Evolutionary conservation across 129 eudicot species (phyloP).

Genomic region (Glebionis coronaria): DNA sequence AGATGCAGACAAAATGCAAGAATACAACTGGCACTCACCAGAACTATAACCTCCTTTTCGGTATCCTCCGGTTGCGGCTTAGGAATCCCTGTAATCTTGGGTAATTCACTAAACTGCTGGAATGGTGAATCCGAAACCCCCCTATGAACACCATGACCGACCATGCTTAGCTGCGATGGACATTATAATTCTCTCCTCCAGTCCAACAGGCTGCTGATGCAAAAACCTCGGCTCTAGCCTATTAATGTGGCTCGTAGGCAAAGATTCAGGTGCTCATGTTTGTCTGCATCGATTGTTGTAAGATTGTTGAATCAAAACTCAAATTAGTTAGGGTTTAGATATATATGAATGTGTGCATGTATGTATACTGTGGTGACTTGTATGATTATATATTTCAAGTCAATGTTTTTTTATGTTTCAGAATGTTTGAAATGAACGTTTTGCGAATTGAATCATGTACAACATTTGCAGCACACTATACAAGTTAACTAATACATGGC

Average conservation of each 20-base stretch:
- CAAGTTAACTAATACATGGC: too few species aligned
- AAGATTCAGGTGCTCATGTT: background rate
- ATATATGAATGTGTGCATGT: too few species aligned
- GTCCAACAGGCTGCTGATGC: slow-evolving; percentile 22
- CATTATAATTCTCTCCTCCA: slow-evolving; percentile 31
- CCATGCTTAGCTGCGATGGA: slow-evolving; percentile 23
- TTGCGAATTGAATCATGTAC: too few species aligned
- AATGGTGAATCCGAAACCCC: background rate
- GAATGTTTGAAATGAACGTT: too few species aligned
- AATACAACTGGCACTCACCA: slow-evolving; percentile 47
- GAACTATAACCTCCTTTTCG: slow-evolving; percentile 13
- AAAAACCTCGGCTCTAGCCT: background rate
- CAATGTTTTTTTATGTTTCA: too few species aligned
- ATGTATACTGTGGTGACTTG: too few species aligned
- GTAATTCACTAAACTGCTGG: background rate
- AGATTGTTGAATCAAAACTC: too few species aligned
- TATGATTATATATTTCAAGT: too few species aligned
- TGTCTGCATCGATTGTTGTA: too few species aligned
- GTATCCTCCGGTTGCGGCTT: background rate
- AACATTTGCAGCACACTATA: too few species aligned
- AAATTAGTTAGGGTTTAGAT: too few species aligned
- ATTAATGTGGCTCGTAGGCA: background rate
- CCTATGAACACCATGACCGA: background rate
- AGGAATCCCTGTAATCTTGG: background rate
- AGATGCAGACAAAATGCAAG: slow-evolving; percentile 6